Base-by-base conservation (phyloP, 805 yeast species). In the Jamesozyma hellenica region DNA sequence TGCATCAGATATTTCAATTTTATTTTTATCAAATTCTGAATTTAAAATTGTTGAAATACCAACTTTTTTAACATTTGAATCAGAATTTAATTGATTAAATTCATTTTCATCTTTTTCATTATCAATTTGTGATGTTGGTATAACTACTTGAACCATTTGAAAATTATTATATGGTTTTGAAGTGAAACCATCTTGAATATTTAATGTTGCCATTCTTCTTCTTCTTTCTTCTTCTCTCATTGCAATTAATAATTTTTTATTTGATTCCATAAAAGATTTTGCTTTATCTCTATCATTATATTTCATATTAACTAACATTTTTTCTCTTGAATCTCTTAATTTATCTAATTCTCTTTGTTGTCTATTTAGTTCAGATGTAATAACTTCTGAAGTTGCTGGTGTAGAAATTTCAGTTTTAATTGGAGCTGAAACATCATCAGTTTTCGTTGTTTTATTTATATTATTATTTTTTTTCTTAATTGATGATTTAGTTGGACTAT, bases 271-370 rank as follows among this genome's bases (percentile, higher is more conserved):
- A 36, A 59, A 59, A 4, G 51, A 45, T 39, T 55, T 59, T 9
- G 63, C 54, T 33, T 49, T 53, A 34, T 51, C 53, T 35, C 61
- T 52, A 34, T 59, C 64, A 32, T 57, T 59, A 39, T 59, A 59
- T 42, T 59, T 59, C 53, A 59, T 49, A 32, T 50, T 53, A 6
- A 56, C 61, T n/a, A 59, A 43, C 64, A 59, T 59, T 33, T 49
- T 53, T 28, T 59, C 64, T 23, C 59, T 44, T 2, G 54, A 46
- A 37, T 59, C 61, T 27, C 64, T 46, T 39, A 58, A 44, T 37
- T 50, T 54, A 25, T 59, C 62, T 25, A 59, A 41, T 39, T 58
- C 57, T 32, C 44, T 48, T 35, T 57, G 60, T 39, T 54, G 52
- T 30, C 45, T 46, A 25, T 33, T 42, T 15, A 43, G 28, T 19